phyloP scores from a whole-genome alignment of 2,329 filamentous ascomycete genomes.

The Clonostachys rhizophaga region DNA sequence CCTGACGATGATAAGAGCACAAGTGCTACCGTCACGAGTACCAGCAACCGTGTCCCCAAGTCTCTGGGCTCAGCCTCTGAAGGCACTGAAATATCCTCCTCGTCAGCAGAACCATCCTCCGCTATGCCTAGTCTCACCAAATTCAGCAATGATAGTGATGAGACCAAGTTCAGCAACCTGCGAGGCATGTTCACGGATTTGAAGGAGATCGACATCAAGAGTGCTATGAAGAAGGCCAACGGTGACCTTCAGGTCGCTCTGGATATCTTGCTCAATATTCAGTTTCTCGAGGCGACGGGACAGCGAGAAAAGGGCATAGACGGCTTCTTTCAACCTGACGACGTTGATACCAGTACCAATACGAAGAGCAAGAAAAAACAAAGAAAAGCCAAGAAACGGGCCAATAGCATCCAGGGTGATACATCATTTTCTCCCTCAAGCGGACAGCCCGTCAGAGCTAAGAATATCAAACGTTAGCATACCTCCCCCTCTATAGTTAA shows the following conservation, averaged over 20 bases:
- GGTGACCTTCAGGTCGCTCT: conserved; percentile 67
- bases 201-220: conserved; percentile 59
- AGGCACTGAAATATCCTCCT: conserved; percentile 11
- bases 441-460: conserved; percentile 2
- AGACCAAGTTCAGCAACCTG: conserved; percentile 61
- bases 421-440: too few relatives aligned
- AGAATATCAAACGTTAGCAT: conserved; percentile 21
- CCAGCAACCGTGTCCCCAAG: conserved; percentile 9
- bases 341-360: conserved; percentile 16
- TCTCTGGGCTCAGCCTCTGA: conserved; percentile 6
- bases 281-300: conserved; percentile 67
- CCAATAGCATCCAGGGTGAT: not conserved
- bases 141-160: conserved; percentile 38
- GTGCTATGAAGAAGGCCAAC: conserved; percentile 62
- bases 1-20: conserved; percentile 17
- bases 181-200: conserved; percentile 68
- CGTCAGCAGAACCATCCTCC: conserved; percentile 10
- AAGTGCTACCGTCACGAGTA: conserved; percentile 16
- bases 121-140: not conserved
- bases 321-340: conserved; percentile 63
- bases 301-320: conserved; percentile 72
- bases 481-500: not conserved
- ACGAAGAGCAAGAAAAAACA: conserved; percentile 28
- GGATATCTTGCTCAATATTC: conserved; percentile 75
- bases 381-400: conserved; percentile 26